Evolutionary conservation across 805 yeast genomes (phyloP).

Genomic region (Cyberlindnera americana): DNA sequence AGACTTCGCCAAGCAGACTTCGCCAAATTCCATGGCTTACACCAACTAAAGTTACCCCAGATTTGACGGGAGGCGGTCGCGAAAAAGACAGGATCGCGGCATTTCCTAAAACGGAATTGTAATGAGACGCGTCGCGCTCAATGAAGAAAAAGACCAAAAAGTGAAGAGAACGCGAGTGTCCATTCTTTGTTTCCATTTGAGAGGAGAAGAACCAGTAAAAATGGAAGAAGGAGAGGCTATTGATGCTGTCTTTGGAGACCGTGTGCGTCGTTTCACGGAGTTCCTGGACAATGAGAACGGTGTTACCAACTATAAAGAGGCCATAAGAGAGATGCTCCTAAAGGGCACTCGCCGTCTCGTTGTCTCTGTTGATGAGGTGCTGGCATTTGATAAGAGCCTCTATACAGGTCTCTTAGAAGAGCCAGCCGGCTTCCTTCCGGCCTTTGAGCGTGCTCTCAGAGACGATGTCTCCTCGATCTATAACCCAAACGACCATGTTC

Average conservation of each 20-base stretch:
- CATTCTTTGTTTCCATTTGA: not conserved
- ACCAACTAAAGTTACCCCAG: too few species aligned
- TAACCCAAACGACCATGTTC: constrained; percentile 54
- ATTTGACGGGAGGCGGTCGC: not conserved
- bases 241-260: constrained; percentile 64
- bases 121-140: constrained; percentile 13
- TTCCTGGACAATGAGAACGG: constrained; percentile 63
- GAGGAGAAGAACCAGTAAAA: not conserved
- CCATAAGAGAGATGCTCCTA: constrained; percentile 68
- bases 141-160: too few species aligned
- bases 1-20: too few species aligned
- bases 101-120: constrained; percentile 16
- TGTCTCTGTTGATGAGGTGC: constrained; percentile 80
- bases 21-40: too few species aligned
- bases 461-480: constrained; percentile 74
- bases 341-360: constrained; percentile 63
- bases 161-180: not conserved
- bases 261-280: constrained; percentile 85
- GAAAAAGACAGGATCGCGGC: not conserved
- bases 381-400: constrained; percentile 74
- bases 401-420: constrained; percentile 71
- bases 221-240: constrained; percentile 28
- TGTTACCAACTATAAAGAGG: constrained; percentile 59
- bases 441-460: constrained; percentile 81
- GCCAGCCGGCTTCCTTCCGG: constrained; percentile 86